Base-by-base conservation (phyloP, 192 early-diverging fungal genomes). In the Coemansia erecta region DNA sequence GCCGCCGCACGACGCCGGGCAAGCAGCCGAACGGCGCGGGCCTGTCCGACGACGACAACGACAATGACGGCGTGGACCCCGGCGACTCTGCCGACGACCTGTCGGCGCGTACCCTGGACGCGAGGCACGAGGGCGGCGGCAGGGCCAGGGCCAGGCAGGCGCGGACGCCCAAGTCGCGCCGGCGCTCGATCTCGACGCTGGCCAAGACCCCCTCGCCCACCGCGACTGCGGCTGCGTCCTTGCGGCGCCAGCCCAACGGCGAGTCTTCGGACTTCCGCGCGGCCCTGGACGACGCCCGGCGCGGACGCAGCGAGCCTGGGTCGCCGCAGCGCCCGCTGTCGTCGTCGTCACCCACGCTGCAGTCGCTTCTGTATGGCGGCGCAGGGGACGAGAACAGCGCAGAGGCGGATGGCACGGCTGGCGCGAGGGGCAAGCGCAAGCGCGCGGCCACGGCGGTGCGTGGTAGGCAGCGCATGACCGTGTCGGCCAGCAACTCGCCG, bases 401-500 rank as follows among this genome's bases (percentile, higher is more conserved):
- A 23, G 64, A 47, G 8, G 41, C 18, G 31, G 26, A n/a, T 18
- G 18, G 22, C 21, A 1, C 24, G 37, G 17, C 5, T 56, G 0
- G 24, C 17, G 23, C 19, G 22, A n/a, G 17, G 5, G 9, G 26
- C 35, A 74, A 74, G 58, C 72, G 72, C 23, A 56, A 47, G 42
- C 72, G 72, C 17, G 28, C 28, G 0, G 52, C 56, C 31, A 26
- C 23, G 0, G 31, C 48, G 21, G 49, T 44, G 13, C 58, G 60
- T 39, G 35, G 39, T 11, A 21, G 53, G 47, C 53, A 64, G 53
- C 66, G 72, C 4, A 61, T 71, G 68, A 42, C 68, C 0, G 68
- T 64, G 1, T 77, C 74, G 11, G 68, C 68, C 1, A 58, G 64
- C 44, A 77, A 64, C 18, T 77, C 74, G 41, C 74, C 74, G 43